These are phyloP conservation scores for Verticillium longisporum DNA, from an alignment of 2,329 filamentous ascomycete species.

Conservation along the genomic window DNA sequence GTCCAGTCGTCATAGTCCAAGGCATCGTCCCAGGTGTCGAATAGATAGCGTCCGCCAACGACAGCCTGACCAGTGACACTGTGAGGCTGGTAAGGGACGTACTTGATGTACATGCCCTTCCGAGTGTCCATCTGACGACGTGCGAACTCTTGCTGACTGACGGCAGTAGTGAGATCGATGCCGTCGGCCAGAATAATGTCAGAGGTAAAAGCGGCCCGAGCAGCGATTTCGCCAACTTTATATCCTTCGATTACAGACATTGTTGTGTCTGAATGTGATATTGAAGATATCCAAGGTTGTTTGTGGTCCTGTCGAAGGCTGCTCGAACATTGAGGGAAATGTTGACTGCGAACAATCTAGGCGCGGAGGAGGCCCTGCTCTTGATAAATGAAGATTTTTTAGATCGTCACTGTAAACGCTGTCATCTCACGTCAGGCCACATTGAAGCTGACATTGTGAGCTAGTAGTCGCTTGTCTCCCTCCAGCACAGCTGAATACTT, in stretches of 20 bases:
- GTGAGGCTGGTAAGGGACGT: conserved; percentile 8
- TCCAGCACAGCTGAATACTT: no score
- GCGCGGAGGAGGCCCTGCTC: no score
- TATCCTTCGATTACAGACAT: background rate
- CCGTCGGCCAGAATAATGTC: background rate
- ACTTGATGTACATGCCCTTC: conserved; percentile 11
- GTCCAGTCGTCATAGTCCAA: conserved; percentile 8
- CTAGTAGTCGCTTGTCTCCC: no score
- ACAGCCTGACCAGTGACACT: conserved; percentile 7
- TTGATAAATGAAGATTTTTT: no score
- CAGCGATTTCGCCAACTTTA: background rate
- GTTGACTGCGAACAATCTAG: no score
- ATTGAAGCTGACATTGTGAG: no score
- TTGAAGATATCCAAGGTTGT: no score
- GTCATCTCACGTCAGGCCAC: no score
- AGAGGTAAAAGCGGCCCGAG: background rate
- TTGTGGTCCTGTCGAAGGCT: no score
- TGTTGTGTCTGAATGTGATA: no score
- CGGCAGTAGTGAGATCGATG: background rate
- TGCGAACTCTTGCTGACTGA: background rate
- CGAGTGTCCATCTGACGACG: conserved; percentile 4
- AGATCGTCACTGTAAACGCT: no score
- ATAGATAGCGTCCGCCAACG: conserved; percentile 8
- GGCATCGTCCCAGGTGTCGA: conserved; percentile 10
- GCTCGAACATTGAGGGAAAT: no score